phyloP scores from a whole-genome alignment of 2,329 filamentous ascomycete species.

The Trichophyton verrucosum region DNA sequence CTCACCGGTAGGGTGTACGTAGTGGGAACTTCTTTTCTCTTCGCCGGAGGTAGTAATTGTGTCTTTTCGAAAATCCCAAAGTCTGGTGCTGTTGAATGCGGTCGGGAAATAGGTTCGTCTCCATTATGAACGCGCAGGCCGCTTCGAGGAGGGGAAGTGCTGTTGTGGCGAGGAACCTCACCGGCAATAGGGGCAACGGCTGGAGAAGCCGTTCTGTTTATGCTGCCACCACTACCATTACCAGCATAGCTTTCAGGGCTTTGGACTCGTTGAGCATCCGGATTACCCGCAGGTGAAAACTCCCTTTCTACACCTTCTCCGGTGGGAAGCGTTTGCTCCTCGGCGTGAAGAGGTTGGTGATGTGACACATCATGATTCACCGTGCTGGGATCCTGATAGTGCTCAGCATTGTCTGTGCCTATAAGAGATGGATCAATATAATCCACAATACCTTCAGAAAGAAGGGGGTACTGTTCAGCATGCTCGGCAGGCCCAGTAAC shows the following conservation, averaged over 20 bases:
- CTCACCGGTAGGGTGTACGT: neutral
- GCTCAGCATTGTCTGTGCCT: constrained; percentile 10
- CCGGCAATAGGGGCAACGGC: neutral
- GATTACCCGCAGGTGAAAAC: neutral
- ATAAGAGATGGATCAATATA: constrained; percentile 5
- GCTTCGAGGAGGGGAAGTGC: neutral
- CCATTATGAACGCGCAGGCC: neutral
- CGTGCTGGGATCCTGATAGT: constrained; percentile 9
- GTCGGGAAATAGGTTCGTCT: neutral
- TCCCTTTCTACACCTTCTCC: neutral
- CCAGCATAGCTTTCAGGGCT: neutral
- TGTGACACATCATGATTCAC: neutral
- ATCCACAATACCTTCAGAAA: constrained; percentile 11
- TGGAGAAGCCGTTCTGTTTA: neutral
- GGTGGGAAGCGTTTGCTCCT: neutral
- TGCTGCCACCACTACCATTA: neutral
- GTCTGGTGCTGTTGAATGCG: neutral
- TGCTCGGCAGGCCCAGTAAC: neutral
- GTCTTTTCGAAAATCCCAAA: neutral
- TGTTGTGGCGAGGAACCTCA: neutral
- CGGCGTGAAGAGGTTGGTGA: neutral
- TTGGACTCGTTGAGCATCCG: neutral
- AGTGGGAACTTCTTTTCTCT: neutral
- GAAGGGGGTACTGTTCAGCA: constrained; percentile 10
- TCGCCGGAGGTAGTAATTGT: neutral